Base-by-base conservation (phyloP, 352 stramenopile genomes). In the Phytophthora niederhauseri region DNA sequence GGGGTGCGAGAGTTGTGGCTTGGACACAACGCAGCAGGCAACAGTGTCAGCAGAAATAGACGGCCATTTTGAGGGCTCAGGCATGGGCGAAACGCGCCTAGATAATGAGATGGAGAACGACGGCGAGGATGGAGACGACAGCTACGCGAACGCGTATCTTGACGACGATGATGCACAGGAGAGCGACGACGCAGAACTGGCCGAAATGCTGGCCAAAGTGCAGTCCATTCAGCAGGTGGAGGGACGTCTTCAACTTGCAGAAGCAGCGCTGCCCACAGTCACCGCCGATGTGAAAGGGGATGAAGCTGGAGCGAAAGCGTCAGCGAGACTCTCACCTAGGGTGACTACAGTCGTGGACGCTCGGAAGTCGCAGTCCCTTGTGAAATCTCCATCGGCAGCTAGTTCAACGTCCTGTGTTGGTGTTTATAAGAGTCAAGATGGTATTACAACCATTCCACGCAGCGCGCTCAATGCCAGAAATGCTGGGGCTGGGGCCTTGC, bases 141-240 rank as follows among this genome's bases (percentile, higher is more conserved):
- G 52, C 61, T 80, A 89, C 22, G 70, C 68, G 17, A 80, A 82
- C 34, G 62, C 59, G 3, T 78, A 91, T 55, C 57, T 80, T 9
- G 69, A 85, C 9, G 79, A 87, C 46, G 73, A 82, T 19, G 73
- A 82, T 6, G 68, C 68, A 3, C 61, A 79, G 41, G 72, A 78
- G 20, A 80, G 81, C 36, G 77, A 89, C 28, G 82, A 80, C n/a
- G 77, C 66, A 15, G 83, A 93, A 46, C 72, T 92, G 4, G 81
- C 84, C 7, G 80, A 81, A 20, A 91, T 92, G 84, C 81, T 94
- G 28, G 82, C 86, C 41, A 94, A 92, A 63, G 81, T 91, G 8
- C 70, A 90, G 49, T 90, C 64, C 3, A 85, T 94, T 45, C 84
- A 92, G 46, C 73, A 85, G 45, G 59, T 68, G 1, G 77, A 90